Evolutionary conservation across 1,284 basidiomycete genomes (phyloP).

Genomic region (Ganoderma lucidum): DNA sequence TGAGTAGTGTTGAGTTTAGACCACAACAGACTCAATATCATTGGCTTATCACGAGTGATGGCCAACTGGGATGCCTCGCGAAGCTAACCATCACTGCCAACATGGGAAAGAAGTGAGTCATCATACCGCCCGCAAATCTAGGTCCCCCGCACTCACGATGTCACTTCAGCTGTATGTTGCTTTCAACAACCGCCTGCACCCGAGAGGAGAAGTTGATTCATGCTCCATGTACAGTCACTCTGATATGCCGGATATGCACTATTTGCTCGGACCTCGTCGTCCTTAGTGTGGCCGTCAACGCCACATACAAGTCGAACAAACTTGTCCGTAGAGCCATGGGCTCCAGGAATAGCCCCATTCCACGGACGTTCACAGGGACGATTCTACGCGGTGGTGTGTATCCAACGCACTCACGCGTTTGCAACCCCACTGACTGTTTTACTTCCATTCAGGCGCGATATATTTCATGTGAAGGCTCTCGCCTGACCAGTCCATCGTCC

Average conservation of each 20-base stretch:
- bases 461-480: neutral
- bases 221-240: neutral
- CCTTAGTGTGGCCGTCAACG: neutral
- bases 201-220: neutral
- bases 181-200: neutral
- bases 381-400: neutral
- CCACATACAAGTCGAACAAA: neutral
- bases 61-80: neutral
- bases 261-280: neutral
- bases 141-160: neutral
- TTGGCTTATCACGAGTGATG: neutral
- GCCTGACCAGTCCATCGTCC: neutral
- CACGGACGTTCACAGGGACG: neutral
- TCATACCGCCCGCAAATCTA: neutral
- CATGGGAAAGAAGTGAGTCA: neutral
- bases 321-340: neutral
- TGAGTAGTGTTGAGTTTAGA: neutral
- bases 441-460: neutral
- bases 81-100: neutral
- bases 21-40: neutral
- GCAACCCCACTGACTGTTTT: neutral
- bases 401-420: neutral
- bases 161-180: neutral
- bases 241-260: neutral
- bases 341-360: neutral